Conservation (phyloP, 2,329 filamentous ascomycete genomes). For the Beauveria sp. region DNA sequence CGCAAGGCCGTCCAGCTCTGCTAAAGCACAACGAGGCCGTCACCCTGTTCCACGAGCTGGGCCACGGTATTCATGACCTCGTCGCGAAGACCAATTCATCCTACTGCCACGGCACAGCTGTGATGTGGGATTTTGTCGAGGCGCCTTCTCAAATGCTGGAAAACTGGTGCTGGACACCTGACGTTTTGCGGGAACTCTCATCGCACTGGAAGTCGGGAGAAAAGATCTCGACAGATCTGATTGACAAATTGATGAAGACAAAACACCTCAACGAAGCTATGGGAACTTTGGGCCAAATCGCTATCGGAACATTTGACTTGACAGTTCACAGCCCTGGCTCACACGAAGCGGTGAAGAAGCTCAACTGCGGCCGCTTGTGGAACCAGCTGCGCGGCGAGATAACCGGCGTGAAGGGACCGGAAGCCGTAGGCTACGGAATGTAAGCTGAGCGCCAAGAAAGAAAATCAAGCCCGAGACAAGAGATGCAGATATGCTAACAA, state of each 20-base stretch:
- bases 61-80: slow-evolving; percentile 64
- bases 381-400: slow-evolving; percentile 68
- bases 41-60: slow-evolving; percentile 73
- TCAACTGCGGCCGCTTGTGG: slow-evolving; percentile 61
- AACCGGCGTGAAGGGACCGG: slow-evolving; percentile 65
- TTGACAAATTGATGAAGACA: slow-evolving; percentile 65
- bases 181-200: slow-evolving; percentile 58
- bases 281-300: slow-evolving; percentile 69
- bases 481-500: slow-evolving; percentile 21
- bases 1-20: slow-evolving; percentile 65
- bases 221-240: slow-evolving; percentile 66
- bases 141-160: slow-evolving; percentile 67
- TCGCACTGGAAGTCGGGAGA: slow-evolving; percentile 65
- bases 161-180: slow-evolving; percentile 68
- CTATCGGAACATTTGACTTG: slow-evolving; percentile 83
- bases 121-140: slow-evolving; percentile 63
- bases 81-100: slow-evolving; percentile 55
- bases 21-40: slow-evolving; percentile 79
- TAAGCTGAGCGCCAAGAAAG: slow-evolving; percentile 26
- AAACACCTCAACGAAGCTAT: slow-evolving; percentile 77
- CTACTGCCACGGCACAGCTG: slow-evolving; percentile 60
- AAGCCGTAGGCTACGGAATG: slow-evolving; percentile 51
- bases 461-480: neutral
- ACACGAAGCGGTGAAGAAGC: slow-evolving; percentile 59
- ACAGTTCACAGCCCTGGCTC: slow-evolving; percentile 62